Evolutionary conservation across 306 rosid genomes (phyloP), one percentile per base, ranked within the genome.

Genomic region (Senna tora): DNA sequence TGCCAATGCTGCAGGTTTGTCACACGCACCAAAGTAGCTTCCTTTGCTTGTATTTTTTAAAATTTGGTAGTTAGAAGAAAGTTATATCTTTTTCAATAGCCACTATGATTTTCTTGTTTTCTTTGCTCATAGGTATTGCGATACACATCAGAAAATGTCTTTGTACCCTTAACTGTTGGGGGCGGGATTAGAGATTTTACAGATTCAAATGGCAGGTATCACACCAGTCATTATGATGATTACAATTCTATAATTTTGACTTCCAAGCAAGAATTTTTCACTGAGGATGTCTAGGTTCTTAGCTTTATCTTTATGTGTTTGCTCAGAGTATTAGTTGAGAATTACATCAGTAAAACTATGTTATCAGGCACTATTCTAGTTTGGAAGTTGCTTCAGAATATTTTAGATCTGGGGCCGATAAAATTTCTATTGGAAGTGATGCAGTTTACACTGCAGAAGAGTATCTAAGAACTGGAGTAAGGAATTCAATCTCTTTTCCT

Each of bases 321-420:
- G 38, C 32, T 54, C 21, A 17, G 36, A 54, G 5, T 13, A 45
- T 69, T 60, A 6, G 21, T 19, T 20, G 43, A 45, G 33, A 0
- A 39, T 58, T 59, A 59, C 47, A 54, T 74, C 54, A n/a, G 10
- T 38, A 34, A 34, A 52, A 46, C 67, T 61, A 62, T 39, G 51
- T 73, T 45, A 71, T 39, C 79, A 91, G 99, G 93, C 81, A 88
- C 83, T 89, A 94, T 84, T 85, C 97, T 82, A 94, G 99, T 81
- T 84, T 94, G 89, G 93, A 91, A 82, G 99, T 94, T 83, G 99
- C 97, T 71, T 87, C 97, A 34, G 99, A 94, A 82, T 94, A 91
- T 81, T 94, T 94, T 76, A 89, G 99, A 82, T 91, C 97, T 51
- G 99, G 99, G 22, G 99, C 99, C 59, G 99, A 94, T 78, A 94